Evolutionary conservation across 2,329 filamentous ascomycete species (phyloP).

Genomic region (Aspergillus ustus): DNA sequence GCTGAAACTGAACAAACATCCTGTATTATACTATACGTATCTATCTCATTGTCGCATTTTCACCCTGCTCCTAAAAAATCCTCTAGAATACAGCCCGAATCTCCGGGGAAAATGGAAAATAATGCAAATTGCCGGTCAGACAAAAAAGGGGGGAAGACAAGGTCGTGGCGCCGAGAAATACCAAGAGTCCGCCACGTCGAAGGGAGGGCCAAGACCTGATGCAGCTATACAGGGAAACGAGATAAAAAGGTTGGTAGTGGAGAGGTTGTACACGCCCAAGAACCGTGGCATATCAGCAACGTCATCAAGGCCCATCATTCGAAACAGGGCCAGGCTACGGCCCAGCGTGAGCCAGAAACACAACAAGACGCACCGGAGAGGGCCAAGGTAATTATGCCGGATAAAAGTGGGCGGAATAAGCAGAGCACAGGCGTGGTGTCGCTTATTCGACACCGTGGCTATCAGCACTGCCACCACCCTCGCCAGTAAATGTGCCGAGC

Average conservation of each 20-base stretch:
- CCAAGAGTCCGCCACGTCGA: slow-evolving; percentile 34
- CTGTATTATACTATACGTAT: not conserved
- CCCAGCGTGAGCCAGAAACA: slow-evolving; percentile 29
- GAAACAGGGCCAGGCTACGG: slow-evolving; percentile 27
- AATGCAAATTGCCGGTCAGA: slow-evolving; percentile 13
- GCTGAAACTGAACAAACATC: not conserved
- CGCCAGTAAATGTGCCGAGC: slow-evolving; percentile 55
- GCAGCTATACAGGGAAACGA: slow-evolving; percentile 38
- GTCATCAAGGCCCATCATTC: slow-evolving; percentile 19
- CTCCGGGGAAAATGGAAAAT: slow-evolving; percentile 15
- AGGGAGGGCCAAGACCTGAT: slow-evolving; percentile 35
- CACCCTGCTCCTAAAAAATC: slow-evolving; percentile 14
- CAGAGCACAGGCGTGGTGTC: slow-evolving; percentile 23
- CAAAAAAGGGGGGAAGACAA: slow-evolving; percentile 15
- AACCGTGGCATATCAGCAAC: slow-evolving; percentile 9
- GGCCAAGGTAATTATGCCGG: slow-evolving; percentile 23
- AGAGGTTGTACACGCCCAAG: slow-evolving; percentile 26
- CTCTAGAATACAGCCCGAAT: slow-evolving; percentile 23
- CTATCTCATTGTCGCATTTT: slow-evolving; percentile 16
- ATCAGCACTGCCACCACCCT: slow-evolving; percentile 36
- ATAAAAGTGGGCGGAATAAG: slow-evolving; percentile 20
- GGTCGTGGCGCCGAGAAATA: slow-evolving; percentile 40
- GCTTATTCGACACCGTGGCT: slow-evolving; percentile 45
- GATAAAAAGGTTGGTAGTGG: slow-evolving; percentile 26
- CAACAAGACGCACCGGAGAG: slow-evolving; percentile 19